Base-by-base conservation (phyloP, 169 alveolate genomes). In the Miamiensis avidus region DNA sequence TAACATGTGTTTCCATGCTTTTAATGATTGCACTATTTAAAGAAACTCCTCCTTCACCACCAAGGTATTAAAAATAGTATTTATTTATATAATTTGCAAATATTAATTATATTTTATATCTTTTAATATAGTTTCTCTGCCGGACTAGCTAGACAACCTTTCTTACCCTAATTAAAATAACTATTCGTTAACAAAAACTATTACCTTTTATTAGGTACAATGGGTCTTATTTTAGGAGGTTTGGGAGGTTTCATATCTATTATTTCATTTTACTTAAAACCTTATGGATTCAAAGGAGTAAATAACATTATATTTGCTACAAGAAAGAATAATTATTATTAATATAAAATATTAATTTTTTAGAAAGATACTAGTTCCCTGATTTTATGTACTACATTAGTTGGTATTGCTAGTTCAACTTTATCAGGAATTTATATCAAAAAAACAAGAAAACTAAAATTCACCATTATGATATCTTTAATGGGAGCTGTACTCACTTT, bases 11-110 rank as follows among this genome's bases (percentile, higher is more conserved):
- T 77, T 28, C 64, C 74, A 77, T 77, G 82, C 0, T 77, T 26
- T 34, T 77, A 29, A 77, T 33, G 28, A 77, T 77, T 27, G 28
- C 33, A 29, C 33, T 77, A n/a, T 77, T 77, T 31, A 77, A 33
- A 33, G 82, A 64, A 27, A 69, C 29, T 33, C 82, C 82, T 6
- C 82, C 82, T 33, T 32, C 82, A 32, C 82, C 82, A 25, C 82
- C 82, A 26, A 77, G 82, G 82, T 77, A 77, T 0, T 0, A 49
- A 49, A 49, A 49, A 49, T 49, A 49, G 20, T 11, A 49, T 49
- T 4, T 20, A 49, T 49, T 49, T 28, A 33, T 6, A 33, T 25
- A 77, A 31, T 29, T 0, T 31, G 6, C 28, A 0, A 16, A 1
- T 34, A 31, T 26, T 29, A 77, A 26, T 34, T 77, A 49, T 49